Percentiles rank a stretch among this genome's conserved stretches.
These are phyloP conservation scores for Sphaceloma murrayae DNA, from an alignment of 2,329 filamentous ascomycete species.

Conservation along the genomic window DNA sequence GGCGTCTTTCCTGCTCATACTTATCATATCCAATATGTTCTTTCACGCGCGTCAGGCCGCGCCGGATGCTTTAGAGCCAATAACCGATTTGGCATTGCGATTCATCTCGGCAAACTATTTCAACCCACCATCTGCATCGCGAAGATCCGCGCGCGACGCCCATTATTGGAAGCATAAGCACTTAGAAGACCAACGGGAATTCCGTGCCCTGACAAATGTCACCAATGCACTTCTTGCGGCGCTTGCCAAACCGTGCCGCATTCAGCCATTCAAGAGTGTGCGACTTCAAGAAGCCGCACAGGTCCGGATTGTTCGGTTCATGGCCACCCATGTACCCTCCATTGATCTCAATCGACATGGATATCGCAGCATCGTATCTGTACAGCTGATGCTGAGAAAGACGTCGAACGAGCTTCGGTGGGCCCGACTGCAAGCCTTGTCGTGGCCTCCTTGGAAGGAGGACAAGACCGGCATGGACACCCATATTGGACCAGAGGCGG, in stretches of 20 bases:
- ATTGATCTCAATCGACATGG: slow-evolving; percentile 48
- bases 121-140: background rate
- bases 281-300: slow-evolving; percentile 47
- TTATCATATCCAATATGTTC: slow-evolving; percentile 32
- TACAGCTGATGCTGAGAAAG: slow-evolving; percentile 51
- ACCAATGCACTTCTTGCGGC: slow-evolving; percentile 43
- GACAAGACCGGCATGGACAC: slow-evolving; percentile 52
- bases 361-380: slow-evolving; percentile 46
- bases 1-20: background rate
- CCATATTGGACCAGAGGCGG: slow-evolving; percentile 47
- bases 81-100: slow-evolving; percentile 16
- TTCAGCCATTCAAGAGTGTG: slow-evolving; percentile 41
- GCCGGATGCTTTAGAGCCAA: slow-evolving; percentile 34
- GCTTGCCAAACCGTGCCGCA: slow-evolving; percentile 40
- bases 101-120: slow-evolving; percentile 13
- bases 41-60: slow-evolving; percentile 42
- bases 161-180: no score
- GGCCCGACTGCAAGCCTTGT: slow-evolving; percentile 49
- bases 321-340: slow-evolving; percentile 46
- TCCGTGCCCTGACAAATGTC: slow-evolving; percentile 20
- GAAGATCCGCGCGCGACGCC: no score
- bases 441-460: slow-evolving; percentile 59
- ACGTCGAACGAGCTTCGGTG: slow-evolving; percentile 47
- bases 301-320: slow-evolving; percentile 47
- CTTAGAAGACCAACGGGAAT: no score